Base-by-base conservation (phyloP, 345 rosid species). In the Citrus unshiu region DNA sequence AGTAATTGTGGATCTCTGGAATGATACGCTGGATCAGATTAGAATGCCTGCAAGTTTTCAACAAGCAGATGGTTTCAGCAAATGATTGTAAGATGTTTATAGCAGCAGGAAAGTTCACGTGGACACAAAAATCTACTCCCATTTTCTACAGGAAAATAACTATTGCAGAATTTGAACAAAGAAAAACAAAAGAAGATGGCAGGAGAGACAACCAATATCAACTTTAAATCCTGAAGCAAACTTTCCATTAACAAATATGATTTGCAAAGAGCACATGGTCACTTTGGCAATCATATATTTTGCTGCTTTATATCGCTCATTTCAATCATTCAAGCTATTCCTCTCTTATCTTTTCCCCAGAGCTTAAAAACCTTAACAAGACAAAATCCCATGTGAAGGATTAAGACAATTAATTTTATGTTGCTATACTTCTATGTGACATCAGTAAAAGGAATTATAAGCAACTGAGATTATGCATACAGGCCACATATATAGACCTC, bases 1-100 rank as follows among this genome's bases (percentile, higher is more conserved):
- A 94, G 84, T 93, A 93, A 85, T 84, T 86, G 71, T 88, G 90
- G 76, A 94, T 93, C 88, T 94, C 97, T 0, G 94, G 98, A 74
- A 91, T 70, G 58, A 90, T 93, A 3, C 90, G 82, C 83, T 91
- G 92, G 84, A 93, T 88, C 82, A 93, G 86, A 79, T 93, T 88
- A 68, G 85, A 82, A 69, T 88, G 94, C 90, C 94, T 91, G 92
- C 86, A 85, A 60, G 35, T 51, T 60, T 51, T 27, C 72, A 37
- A 24, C 35, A 35, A 34, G 29, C 3, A 77, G 19, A 40, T 7
- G 22, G 57, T 67, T 77, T 68, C 35, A 77, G 37, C 34, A 56
- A 58, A 12, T 5, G 16, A 57, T 32, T 1, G n/a, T 16, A 37
- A 66, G 49, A n/a, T 14, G 73, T 32, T 74, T 35, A 56, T 3